Evolutionary conservation across 2,329 filamentous ascomycete genomes (phyloP), one percentile per base, ranked within the genome.

Genomic region (Alternaria incomplexa): DNA sequence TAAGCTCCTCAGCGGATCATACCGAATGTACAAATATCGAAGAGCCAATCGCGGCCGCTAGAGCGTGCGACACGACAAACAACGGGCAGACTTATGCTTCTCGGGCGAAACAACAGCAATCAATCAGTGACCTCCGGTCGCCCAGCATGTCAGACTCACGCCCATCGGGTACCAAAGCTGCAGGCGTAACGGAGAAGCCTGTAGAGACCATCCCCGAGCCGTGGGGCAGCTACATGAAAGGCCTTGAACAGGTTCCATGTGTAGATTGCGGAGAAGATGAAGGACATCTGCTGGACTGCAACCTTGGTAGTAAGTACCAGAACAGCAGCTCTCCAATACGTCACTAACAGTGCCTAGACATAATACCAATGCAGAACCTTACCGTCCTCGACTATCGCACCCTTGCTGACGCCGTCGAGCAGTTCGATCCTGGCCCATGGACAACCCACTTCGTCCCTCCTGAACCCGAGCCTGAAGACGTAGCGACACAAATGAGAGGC

Each of bases 381-480:
- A 70, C 70, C 2, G 8, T 58, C 0, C 28, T 60, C 10, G 59
- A 71, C 28, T 62, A 72, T 22, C 60, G 62, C 11, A 20, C 30
- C 4, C 61, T 77, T 30, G 55, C 65, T 0, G 64, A 70, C 1
- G 52, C 56, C 8, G 67, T 64, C 17, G 7, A 70, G 9, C 56
- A 28, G 3, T 70, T 73, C 17, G 74, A 78, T 56, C 74, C 74
- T 10, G 73, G 71, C 8, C 72, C 68, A 11, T 72, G 70, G 71
- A 74, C 66, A 9, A 52, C 57, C 13, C 72, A 75, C 48, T 55
- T 62, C n/a, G 51, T 63, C 3, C 63, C 36, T 22, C 52, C 58
- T 1, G 46, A 56, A 7, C 52, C 59, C 2, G 56, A 61, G 10
- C 56, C 43, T 3, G 70, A 73, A 54, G 55, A 67, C 36, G 2